phyloP scores from a whole-genome alignment of 352 stramenopile genomes.

The Pythium insidiosum region DNA sequence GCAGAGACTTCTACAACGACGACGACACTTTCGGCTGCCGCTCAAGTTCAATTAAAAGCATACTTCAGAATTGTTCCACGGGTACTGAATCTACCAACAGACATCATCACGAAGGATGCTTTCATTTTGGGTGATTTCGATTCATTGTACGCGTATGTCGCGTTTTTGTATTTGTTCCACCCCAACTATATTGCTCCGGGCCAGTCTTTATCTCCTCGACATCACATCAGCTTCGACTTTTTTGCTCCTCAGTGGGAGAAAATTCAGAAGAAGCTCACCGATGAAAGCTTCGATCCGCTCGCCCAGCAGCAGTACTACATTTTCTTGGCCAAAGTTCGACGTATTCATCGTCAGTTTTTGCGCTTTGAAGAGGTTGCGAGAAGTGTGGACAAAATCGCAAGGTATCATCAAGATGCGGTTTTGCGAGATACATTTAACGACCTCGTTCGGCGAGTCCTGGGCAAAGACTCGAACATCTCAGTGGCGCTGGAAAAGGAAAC shows the following conservation, averaged over 20 bases:
- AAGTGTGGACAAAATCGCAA: constrained; percentile 34
- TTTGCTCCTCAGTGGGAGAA: constrained; percentile 59
- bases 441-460: constrained; percentile 47
- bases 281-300: constrained; percentile 56
- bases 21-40: constrained; percentile 39
- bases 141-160: constrained; percentile 51
- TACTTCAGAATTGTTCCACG: constrained; percentile 64
- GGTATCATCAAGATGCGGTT: constrained; percentile 38
- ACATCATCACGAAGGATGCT: constrained; percentile 56
- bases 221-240: constrained; percentile 56
- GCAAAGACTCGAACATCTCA: constrained; percentile 68
- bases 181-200: constrained; percentile 49
- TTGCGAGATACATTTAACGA: constrained; percentile 55
- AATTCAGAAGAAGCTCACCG: constrained; percentile 41
- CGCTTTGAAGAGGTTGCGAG: constrained; percentile 49
- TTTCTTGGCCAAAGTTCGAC: constrained; percentile 59
- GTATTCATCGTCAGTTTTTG: constrained; percentile 50
- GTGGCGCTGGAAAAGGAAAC: constrained; percentile 64
- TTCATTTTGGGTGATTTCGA: constrained; percentile 74
- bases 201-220: constrained; percentile 29
- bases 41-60: constrained; percentile 50
- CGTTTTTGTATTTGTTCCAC: constrained; percentile 61
- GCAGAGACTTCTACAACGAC: constrained; percentile 45
- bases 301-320: constrained; percentile 71
- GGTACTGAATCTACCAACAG: constrained; percentile 40